These are phyloP conservation scores for Cystobasidium pallidum DNA, from an alignment of 1,284 basidiomycete genomes.

Conservation along the genomic window DNA sequence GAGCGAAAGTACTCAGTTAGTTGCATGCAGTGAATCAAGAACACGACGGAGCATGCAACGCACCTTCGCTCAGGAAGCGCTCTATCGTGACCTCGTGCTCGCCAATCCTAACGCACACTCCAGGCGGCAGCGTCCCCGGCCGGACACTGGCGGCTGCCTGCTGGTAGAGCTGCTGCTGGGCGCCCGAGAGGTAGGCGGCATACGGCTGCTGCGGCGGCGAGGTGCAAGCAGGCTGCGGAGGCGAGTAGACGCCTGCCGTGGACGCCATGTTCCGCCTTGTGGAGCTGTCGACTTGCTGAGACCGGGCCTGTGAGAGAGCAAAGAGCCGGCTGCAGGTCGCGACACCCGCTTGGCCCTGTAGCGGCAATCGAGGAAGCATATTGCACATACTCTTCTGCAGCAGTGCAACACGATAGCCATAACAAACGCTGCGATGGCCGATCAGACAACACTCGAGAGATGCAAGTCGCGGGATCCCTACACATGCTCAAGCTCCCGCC, in stretches of 20 bases:
- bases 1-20: background rate
- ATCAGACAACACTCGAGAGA: constrained; percentile 31
- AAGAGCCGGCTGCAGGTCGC: no score
- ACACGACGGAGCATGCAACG: constrained; percentile 24
- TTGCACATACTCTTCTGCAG: background rate
- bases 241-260: constrained; percentile 16
- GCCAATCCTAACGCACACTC: constrained; percentile 88
- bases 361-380: no score
- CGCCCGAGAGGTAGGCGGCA: constrained; percentile 21
- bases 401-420: background rate
- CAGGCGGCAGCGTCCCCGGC: constrained; percentile 62
- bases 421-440: constrained; percentile 22
- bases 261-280: constrained; percentile 6
- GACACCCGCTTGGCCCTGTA: no score
- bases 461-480: constrained; percentile 4
- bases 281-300: background rate
- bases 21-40: no score
- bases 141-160: constrained; percentile 23
- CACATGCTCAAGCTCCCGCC: background rate
- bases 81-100: constrained; percentile 84
- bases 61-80: constrained; percentile 90
- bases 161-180: constrained; percentile 42
- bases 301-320: background rate
- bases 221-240: constrained; percentile 8
- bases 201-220: background rate